These are phyloP conservation scores for Wickerhamomyces sp. DNA, from an alignment of 1,139 yeast species.

Conservation along the genomic window DNA sequence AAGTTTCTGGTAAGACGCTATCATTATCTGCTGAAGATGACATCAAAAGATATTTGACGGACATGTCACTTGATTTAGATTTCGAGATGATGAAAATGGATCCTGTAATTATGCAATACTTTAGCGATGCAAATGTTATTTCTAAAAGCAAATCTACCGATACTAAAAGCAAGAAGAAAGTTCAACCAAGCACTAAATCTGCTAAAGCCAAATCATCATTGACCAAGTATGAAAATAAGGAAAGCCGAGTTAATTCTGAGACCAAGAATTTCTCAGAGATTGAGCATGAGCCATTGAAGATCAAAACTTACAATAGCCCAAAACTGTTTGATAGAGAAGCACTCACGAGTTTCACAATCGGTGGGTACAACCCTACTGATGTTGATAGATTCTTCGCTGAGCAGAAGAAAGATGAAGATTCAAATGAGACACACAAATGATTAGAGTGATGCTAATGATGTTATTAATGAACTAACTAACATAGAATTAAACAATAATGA, in stretches of 20 bases:
- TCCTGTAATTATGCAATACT: neutral
- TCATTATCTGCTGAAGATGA: neutral
- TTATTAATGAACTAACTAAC: too few species aligned
- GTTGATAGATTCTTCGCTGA: slow-evolving; percentile 2
- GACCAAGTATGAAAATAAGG: too few species aligned
- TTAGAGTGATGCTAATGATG: too few species aligned
- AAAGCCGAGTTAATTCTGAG: too few species aligned
- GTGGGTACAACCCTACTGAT: slow-evolving; percentile 1
- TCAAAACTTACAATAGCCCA: neutral
- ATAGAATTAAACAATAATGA: too few species aligned
- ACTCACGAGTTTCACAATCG: neutral
- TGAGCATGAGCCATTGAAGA: neutral
- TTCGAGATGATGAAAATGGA: neutral
- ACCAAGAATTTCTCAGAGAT: too few species aligned
- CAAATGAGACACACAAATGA: neutral
- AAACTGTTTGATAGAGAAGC: slow-evolving; percentile 1
- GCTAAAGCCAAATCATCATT: too few species aligned
- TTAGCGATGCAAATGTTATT: too few species aligned
- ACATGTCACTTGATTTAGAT: neutral
- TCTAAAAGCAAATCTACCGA: too few species aligned
- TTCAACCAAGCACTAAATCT: too few species aligned
- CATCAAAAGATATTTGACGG: neutral
- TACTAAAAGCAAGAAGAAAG: too few species aligned
- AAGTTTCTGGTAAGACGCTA: neutral
- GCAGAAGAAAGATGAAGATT: neutral